A percentile compares a stretch with the other conserved stretches of the same genome.
These are phyloP conservation scores for Mucor lusitanicus DNA, from an alignment of 371 early-diverging fungal genomes.

Conservation along the genomic window DNA sequence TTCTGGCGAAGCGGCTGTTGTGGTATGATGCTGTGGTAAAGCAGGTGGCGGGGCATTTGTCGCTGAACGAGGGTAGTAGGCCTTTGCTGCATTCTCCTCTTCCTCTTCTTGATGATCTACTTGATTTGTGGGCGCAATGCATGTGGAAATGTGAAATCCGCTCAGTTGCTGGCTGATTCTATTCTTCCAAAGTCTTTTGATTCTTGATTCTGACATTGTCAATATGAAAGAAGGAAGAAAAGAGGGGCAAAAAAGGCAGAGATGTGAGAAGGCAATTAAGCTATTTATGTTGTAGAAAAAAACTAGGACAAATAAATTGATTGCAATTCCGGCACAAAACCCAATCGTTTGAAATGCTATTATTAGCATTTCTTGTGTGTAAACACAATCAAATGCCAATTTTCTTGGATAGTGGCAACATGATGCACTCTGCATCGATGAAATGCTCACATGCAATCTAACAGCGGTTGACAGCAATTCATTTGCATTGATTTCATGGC, in stretches of 20 bases:
- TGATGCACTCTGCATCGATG: not conserved
- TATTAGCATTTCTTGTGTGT: not conserved
- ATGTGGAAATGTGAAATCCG: not conserved
- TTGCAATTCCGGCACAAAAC: not conserved
- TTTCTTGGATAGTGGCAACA: not conserved
- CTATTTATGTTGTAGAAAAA: not conserved
- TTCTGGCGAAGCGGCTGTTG: not conserved
- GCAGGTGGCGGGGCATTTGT: not conserved
- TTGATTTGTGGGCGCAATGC: slow-evolving; percentile 5
- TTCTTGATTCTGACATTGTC: slow-evolving; percentile 13
- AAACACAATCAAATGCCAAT: not conserved
- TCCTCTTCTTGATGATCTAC: not conserved
- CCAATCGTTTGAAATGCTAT: not conserved
- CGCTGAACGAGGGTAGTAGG: not conserved
- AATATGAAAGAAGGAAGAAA: not conserved
- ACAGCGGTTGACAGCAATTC: not conserved
- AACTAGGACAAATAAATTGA: not conserved
- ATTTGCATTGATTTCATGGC: not conserved
- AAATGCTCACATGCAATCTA: not conserved
- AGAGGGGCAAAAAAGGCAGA: slow-evolving; percentile 3
- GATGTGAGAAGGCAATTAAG: not conserved
- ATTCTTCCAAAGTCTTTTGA: slow-evolving; percentile 18
- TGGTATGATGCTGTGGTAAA: not conserved
- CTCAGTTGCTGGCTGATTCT: slow-evolving; percentile 9
- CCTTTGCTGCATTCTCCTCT: not conserved